Evolutionary conservation across 805 yeast genomes (phyloP).

Genomic region (Cyberlindnera maclurae): DNA sequence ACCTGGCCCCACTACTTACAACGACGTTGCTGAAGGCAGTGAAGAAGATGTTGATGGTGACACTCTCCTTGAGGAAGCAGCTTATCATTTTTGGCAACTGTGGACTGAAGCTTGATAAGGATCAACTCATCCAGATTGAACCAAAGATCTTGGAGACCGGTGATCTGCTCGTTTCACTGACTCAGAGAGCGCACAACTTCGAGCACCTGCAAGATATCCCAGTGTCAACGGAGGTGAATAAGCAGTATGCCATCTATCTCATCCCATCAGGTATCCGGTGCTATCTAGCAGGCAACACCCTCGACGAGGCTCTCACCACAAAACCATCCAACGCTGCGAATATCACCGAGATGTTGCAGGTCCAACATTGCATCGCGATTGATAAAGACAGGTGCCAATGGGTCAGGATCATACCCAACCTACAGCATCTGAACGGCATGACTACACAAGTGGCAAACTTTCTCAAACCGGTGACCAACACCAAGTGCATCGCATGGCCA

Average conservation of each 20-base stretch:
- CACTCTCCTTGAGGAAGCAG: conserved; percentile 27
- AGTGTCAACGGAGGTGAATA: conserved; percentile 15
- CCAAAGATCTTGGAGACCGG: conserved; percentile 42
- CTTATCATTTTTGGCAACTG: conserved; percentile 47
- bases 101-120: conserved; percentile 25
- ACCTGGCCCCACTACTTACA: conserved; percentile 27
- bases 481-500: conserved; percentile 67
- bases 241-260: conserved; percentile 36
- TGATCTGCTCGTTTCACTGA: conserved; percentile 32
- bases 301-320: conserved; percentile 29
- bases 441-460: conserved; percentile 57
- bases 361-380: conserved; percentile 27
- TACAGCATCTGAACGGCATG: conserved; percentile 60
- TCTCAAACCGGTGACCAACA: conserved; percentile 41
- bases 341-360: conserved; percentile 29
- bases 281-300: conserved; percentile 30
- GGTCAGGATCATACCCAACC: conserved; percentile 63
- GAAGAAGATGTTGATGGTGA: conserved; percentile 32
- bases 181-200: conserved; percentile 27
- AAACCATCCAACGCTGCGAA: conserved; percentile 36
- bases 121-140: conserved; percentile 34
- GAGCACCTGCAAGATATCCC: conserved; percentile 22
- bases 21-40: conserved; percentile 45
- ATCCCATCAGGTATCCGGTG: conserved; percentile 53
- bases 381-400: conserved; percentile 30